phyloP scores from a whole-genome alignment of 495 filamentous ascomycete genomes.

The Geopyxis carbonaria region DNA sequence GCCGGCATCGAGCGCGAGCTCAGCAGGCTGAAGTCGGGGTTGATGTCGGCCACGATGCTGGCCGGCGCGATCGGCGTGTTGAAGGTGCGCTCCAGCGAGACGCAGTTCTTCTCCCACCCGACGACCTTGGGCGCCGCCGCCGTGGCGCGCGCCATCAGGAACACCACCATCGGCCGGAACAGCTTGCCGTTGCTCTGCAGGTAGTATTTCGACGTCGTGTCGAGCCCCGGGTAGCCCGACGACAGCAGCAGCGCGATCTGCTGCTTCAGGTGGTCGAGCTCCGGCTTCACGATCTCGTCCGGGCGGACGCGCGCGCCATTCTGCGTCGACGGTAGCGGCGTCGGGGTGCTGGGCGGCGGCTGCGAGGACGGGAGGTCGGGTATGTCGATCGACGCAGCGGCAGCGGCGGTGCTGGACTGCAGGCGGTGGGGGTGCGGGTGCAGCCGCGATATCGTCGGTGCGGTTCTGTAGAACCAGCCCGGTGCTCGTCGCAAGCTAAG shows the following conservation, averaged over 20 bases:
- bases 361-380: background rate
- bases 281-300: slow-evolving; percentile 17
- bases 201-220: slow-evolving; percentile 95
- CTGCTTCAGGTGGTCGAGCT: slow-evolving; percentile 20
- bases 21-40: slow-evolving; percentile 42
- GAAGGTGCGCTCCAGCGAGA: slow-evolving; percentile 31
- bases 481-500: background rate
- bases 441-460: background rate
- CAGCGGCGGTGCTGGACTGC: slow-evolving; percentile 7
- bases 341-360: slow-evolving; percentile 5
- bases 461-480: too few relatives aligned
- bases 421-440: background rate
- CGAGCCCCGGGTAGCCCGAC: slow-evolving; percentile 48
- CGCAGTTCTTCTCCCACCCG: slow-evolving; percentile 16
- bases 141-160: slow-evolving; percentile 90
- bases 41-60: slow-evolving; percentile 60
- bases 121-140: slow-evolving; percentile 51
- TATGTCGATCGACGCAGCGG: slow-evolving; percentile 2
- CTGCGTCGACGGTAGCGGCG: slow-evolving; percentile 6
- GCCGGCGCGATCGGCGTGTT: slow-evolving; percentile 62
- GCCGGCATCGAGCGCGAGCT: slow-evolving; percentile 20
- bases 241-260: slow-evolving; percentile 23
- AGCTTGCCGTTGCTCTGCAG: slow-evolving; percentile 95
- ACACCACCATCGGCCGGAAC: slow-evolving; percentile 78
- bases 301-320: slow-evolving; percentile 13